A percentile compares a stretch with the other conserved stretches of the same genome.
Conservation (phyloP, 1,139 yeast genomes). For the Blastobotrys serpentis region DNA sequence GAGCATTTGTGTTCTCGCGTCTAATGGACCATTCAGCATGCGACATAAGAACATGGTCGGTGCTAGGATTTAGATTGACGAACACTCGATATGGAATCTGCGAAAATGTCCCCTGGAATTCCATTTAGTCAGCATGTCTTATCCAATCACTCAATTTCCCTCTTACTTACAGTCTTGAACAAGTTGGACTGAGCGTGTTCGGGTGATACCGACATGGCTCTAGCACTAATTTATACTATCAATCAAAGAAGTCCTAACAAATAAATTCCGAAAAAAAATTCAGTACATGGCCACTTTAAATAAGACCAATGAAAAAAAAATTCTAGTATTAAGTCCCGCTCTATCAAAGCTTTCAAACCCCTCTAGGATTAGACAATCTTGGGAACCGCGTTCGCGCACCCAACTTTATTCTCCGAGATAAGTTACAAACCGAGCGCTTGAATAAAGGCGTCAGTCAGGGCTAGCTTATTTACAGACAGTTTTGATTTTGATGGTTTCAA, state of each 20-base stretch:
- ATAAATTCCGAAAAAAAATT: not conserved
- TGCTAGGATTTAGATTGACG: constrained; percentile 37
- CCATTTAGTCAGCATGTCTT: too few species aligned
- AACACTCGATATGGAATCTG: constrained; percentile 36
- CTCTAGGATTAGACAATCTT: too few species aligned
- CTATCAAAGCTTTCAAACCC: too few species aligned
- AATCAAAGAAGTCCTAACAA: not conserved
- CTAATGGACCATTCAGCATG: constrained; percentile 62
- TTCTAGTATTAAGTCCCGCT: constrained; percentile 1
- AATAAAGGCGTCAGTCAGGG: too few species aligned
- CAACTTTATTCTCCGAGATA: too few species aligned
- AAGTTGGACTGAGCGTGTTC: constrained; percentile 32
- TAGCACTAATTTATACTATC: not conserved
- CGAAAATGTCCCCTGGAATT: constrained; percentile 28
- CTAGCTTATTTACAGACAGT: too few species aligned
- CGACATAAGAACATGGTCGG: constrained; percentile 43
- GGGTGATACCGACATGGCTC: constrained; percentile 15
- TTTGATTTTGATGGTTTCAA: too few species aligned
- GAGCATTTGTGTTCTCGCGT: constrained; percentile 49
- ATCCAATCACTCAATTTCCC: too few species aligned
- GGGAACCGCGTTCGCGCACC: not conserved
- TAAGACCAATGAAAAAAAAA: not conserved
- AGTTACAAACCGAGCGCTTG: too few species aligned
- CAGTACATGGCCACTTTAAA: not conserved
- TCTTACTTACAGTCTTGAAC: constrained; percentile 32